Conservation (phyloP, 78 protist species). For the Speleostelium caveatum region DNA sequence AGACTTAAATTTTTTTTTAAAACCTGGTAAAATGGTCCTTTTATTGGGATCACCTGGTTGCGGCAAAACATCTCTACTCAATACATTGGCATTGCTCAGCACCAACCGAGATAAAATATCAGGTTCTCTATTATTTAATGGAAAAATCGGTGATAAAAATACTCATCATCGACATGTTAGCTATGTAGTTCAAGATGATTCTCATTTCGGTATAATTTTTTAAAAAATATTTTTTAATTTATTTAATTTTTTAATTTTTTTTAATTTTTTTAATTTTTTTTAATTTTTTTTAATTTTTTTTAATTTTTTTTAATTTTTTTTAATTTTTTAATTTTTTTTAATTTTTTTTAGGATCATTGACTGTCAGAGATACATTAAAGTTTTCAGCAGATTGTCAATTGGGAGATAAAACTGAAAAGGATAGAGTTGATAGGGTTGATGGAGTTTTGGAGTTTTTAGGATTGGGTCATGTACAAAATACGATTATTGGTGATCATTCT, state of each 20-base stretch:
- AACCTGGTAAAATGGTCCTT: slow-evolving; percentile 73
- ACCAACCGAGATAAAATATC: not conserved
- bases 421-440: slow-evolving; percentile 35
- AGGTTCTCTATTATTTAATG: slow-evolving; percentile 42
- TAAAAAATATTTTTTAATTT: no score
- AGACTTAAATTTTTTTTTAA: slow-evolving; percentile 35
- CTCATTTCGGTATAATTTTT: slow-evolving; percentile 28
- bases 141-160: not conserved
- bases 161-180: slow-evolving; percentile 64
- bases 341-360: slow-evolving; percentile 1
- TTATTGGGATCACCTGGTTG: slow-evolving; percentile 75
- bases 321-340: not conserved
- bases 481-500: slow-evolving; percentile 55
- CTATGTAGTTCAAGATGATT: slow-evolving; percentile 68
- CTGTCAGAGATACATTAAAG: slow-evolving; percentile 43
- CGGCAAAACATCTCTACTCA: slow-evolving; percentile 72
- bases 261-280: not conserved
- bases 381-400: slow-evolving; percentile 47
- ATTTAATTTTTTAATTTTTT: not conserved
- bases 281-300: not conserved
- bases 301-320: not conserved
- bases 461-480: slow-evolving; percentile 7
- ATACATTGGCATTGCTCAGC: slow-evolving; percentile 13
- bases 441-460: slow-evolving; percentile 24
- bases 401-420: slow-evolving; percentile 7